Conservation (phyloP, 441 rosid genomes). For the Mallotus japonicus region DNA sequence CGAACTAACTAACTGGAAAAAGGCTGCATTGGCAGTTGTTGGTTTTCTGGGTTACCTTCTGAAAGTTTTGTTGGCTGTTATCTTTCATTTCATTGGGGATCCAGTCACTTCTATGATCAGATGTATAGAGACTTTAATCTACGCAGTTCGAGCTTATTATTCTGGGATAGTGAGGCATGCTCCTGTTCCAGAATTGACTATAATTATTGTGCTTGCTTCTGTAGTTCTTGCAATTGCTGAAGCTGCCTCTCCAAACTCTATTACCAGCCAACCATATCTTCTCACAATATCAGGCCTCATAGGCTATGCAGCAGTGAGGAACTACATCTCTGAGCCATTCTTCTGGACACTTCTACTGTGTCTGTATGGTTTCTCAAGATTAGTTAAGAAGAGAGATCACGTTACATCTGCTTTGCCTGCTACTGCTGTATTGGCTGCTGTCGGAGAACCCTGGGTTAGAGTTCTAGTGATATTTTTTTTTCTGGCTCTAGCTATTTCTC, state of each 20-base stretch:
- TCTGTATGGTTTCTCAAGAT: constrained; percentile 53
- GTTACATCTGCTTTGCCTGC: constrained; percentile 76
- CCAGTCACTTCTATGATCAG: constrained; percentile 60
- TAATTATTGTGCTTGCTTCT: constrained; percentile 60
- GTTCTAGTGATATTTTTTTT: constrained; percentile 47
- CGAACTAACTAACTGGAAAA: constrained; percentile 74
- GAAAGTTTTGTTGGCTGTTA: constrained; percentile 53
- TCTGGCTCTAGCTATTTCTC: constrained; percentile 58
- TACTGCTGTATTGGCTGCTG: constrained; percentile 74
- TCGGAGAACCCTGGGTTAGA: constrained; percentile 91
- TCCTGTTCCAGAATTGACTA: constrained; percentile 59
- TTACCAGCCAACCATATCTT: constrained; percentile 55
- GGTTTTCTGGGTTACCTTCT: constrained; percentile 55
- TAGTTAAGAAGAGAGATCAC: constrained; percentile 64
- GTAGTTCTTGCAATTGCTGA: constrained; percentile 71
- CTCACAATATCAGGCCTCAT: constrained; percentile 62
- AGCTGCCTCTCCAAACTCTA: constrained; percentile 61
- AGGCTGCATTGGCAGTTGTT: constrained; percentile 36
- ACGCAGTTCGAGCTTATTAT: constrained; percentile 54
- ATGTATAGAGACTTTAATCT: constrained; percentile 52
- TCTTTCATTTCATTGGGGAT: constrained; percentile 73
- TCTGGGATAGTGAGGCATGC: constrained; percentile 63
- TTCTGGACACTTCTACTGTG: constrained; percentile 74
- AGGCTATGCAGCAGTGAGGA: constrained; percentile 68
- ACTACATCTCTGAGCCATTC: constrained; percentile 68